Base-by-base conservation (phyloP, 306 rosid genomes). In the Sicyos baderoa region DNA sequence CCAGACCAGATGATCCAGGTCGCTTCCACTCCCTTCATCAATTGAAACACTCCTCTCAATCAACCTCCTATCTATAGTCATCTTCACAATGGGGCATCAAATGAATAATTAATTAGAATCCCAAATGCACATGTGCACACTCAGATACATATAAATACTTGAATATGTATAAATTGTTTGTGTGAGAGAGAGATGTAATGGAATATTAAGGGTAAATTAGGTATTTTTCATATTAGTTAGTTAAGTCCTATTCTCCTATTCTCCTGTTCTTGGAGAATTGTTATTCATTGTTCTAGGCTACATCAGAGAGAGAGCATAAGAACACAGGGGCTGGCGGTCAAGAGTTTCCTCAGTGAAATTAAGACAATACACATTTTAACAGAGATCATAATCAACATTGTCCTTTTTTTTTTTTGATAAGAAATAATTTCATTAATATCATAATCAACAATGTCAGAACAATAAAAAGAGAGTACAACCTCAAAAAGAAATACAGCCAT, bases 51-150 rank as follows among this genome's bases (percentile, higher is more conserved):
- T 78, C 37, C 78, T 55, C 77, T 79, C 88, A 52, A 75, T 78
- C 63, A 69, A 79, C 79, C 83, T 82, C 57, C 83, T 77, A 68
- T 79, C 80, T 66, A 81, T 72, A 49, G 82, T 75, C 25, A 77
- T 84, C 96, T 92, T 84, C 71, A 71, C 51, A 71, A 71, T 35
- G 60, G 54, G 6, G 50, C 64, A 74, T 32, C 60, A 37, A 66
- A 22, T 66, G 54, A 71, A 57, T 22, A 27, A 71, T 71, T 18
- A 32, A 54, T 71, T 54, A 40, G 52, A 69, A 51, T 50, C 17
- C 47, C 17, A 16, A 69, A 50, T 23, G 25, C 59, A 48, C 37
- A 64, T 44, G 21, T 23, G 25, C 48, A 48, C 25, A 67, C 9
- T 16, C 8, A 69, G 37, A 27, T 69, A 27, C 59, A 27, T 37